phyloP scores from a whole-genome alignment of 805 yeast genomes.

The Yamadazyma scolyti region DNA sequence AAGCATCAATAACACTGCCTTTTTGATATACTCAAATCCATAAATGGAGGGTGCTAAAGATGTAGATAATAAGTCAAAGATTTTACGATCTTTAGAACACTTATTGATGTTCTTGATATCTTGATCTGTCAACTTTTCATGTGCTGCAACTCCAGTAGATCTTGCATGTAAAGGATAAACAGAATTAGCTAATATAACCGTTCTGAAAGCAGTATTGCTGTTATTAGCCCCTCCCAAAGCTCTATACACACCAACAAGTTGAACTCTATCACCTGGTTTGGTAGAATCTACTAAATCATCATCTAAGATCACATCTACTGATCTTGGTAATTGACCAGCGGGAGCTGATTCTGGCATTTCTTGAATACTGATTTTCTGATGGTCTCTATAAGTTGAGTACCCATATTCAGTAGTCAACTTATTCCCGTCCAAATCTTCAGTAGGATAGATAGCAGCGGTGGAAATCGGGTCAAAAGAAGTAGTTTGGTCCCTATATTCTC shows the following conservation, averaged over 20 bases:
- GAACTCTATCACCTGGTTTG: conserved; percentile 96
- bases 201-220: conserved; percentile 67
- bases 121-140: conserved; percentile 64
- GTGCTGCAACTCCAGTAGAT: conserved; percentile 77
- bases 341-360: conserved; percentile 99
- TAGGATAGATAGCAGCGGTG: conserved; percentile 84
- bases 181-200: conserved; percentile 84
- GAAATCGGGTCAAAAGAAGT: conserved; percentile 83
- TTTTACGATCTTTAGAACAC: conserved; percentile 63
- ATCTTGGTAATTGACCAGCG: conserved; percentile 94
- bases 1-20: conserved; percentile 85
- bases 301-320: conserved; percentile 87
- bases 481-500: conserved; percentile 91
- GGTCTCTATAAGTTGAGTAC: conserved; percentile 86
- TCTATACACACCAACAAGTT: conserved; percentile 89
- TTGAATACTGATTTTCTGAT: conserved; percentile 88
- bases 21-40: conserved; percentile 87
- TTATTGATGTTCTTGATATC: conserved; percentile 86
- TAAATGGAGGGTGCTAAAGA: conserved; percentile 95
- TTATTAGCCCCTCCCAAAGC: conserved; percentile 74
- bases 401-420: conserved; percentile 90
- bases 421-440: conserved; percentile 89
- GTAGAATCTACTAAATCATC: conserved; percentile 90
- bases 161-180: conserved; percentile 85
- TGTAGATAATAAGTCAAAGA: conserved; percentile 75